Conservation (phyloP, 2,329 filamentous ascomycete species). For the Cladosporium colombiae region DNA sequence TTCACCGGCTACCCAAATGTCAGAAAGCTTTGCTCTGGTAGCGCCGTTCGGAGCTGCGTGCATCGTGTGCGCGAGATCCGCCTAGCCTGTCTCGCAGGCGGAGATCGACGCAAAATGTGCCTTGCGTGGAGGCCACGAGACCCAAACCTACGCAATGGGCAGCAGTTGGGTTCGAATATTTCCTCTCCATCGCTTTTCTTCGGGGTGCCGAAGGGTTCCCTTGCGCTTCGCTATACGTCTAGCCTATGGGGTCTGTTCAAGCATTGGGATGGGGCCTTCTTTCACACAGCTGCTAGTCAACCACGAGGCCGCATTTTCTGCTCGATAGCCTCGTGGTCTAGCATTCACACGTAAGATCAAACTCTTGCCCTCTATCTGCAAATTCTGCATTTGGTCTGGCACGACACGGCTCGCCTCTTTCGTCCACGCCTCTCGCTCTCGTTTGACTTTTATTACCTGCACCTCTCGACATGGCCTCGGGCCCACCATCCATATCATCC, state of each 20-base stretch:
- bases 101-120: slow-evolving; percentile 18
- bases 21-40: slow-evolving; percentile 18
- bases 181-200: slow-evolving; percentile 21
- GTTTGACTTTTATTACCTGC: slow-evolving; percentile 18
- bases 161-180: slow-evolving; percentile 21
- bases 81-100: slow-evolving; percentile 14
- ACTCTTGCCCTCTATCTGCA: slow-evolving; percentile 8
- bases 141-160: slow-evolving; percentile 22
- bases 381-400: slow-evolving; percentile 18
- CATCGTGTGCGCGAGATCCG: slow-evolving; percentile 16
- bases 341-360: slow-evolving; percentile 12
- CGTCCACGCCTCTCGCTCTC: slow-evolving; percentile 12
- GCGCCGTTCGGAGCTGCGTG: slow-evolving; percentile 7
- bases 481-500: slow-evolving; percentile 21
- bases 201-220: slow-evolving; percentile 19
- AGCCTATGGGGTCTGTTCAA: slow-evolving; percentile 19
- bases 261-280: slow-evolving; percentile 18
- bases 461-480: slow-evolving; percentile 24
- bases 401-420: slow-evolving; percentile 15
- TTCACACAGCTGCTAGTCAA: slow-evolving; percentile 17
- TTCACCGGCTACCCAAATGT: slow-evolving; percentile 16
- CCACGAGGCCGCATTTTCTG: slow-evolving; percentile 19
- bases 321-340: slow-evolving; percentile 19
- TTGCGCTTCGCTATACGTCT: slow-evolving; percentile 21
- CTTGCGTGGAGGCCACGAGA: slow-evolving; percentile 21